Percentiles rank a stretch among this genome's conserved stretches.
Evolutionary conservation across 306 rosid genomes (phyloP).

Genomic region (Pterocarpus santalinus): DNA sequence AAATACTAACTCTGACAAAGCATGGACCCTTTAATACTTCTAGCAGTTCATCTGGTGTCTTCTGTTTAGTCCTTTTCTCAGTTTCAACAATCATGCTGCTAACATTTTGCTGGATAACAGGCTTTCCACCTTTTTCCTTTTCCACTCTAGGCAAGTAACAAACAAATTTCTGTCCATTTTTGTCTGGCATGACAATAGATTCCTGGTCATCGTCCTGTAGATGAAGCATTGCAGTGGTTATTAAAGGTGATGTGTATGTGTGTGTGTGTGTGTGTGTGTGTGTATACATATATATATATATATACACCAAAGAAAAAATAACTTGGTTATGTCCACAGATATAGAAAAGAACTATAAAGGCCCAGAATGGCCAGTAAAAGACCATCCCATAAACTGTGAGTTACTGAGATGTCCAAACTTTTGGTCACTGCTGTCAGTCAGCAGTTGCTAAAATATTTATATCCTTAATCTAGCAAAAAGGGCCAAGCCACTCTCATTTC

Average conservation of each 20-base stretch:
- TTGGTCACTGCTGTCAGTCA: background rate
- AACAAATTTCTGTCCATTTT: constrained; percentile 74
- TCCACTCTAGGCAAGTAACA: constrained; percentile 94
- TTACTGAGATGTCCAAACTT: background rate
- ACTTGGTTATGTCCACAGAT: constrained; percentile 3
- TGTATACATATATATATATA: background rate
- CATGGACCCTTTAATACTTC: constrained; percentile 83
- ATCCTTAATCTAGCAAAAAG: background rate
- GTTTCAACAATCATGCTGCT: constrained; percentile 90
- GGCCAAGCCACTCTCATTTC: constrained; percentile 6
- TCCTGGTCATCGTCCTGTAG: constrained; percentile 90
- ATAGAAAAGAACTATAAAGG: constrained; percentile 4
- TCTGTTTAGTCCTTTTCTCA: constrained; percentile 77
- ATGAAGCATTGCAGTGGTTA: constrained; percentile 9
- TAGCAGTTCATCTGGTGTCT: constrained; percentile 96
- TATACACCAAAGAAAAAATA: background rate
- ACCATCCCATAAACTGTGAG: background rate
- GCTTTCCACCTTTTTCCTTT: constrained; percentile 73
- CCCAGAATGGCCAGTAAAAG: constrained; percentile 4
- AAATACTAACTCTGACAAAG: constrained; percentile 74
- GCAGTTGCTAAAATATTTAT: constrained; percentile 16
- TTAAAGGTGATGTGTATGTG: background rate
- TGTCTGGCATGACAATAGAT: constrained; percentile 74
- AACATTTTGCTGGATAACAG: constrained; percentile 68
- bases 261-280: too few relatives aligned